These are phyloP conservation scores for Oleoguttula mirabilis DNA, from an alignment of 495 filamentous ascomycete species.

Conservation along the genomic window DNA sequence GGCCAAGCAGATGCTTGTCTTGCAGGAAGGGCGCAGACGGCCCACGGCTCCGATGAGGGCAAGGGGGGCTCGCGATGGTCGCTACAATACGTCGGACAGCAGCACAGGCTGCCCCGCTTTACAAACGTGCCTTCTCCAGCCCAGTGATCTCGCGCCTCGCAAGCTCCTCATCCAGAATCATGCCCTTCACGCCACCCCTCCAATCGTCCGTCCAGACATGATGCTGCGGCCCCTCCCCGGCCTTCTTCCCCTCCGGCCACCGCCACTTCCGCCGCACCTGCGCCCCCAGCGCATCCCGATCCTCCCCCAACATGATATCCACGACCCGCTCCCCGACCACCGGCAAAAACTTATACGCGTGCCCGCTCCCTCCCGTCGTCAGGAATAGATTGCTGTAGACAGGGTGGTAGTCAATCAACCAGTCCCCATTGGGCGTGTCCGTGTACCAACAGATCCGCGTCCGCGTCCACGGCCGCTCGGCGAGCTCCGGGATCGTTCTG, in stretches of 20 bases:
- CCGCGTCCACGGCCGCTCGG: constrained; percentile 48
- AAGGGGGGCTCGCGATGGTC: no score
- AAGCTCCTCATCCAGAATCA: constrained; percentile 36
- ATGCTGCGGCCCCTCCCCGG: no score
- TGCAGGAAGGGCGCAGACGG: no score
- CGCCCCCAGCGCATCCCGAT: constrained; percentile 43
- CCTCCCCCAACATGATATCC: constrained; percentile 47
- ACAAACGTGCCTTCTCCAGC: no score
- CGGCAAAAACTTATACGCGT: constrained; percentile 83
- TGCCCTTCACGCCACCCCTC: constrained; percentile 44
- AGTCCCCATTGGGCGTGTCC: constrained; percentile 62
- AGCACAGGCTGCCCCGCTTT: no score
- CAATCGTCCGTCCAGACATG: constrained; percentile 50
- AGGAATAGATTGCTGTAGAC: constrained; percentile 55
- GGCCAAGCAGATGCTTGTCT: no score
- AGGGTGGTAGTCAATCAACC: constrained; percentile 69
- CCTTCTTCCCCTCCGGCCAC: constrained; percentile 40
- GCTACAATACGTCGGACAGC: no score
- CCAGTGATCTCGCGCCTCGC: no score
- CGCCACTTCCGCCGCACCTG: constrained; percentile 55
- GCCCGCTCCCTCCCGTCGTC: constrained; percentile 74
- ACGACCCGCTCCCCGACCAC: constrained; percentile 69
- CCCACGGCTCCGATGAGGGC: no score
- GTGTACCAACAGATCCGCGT: constrained; percentile 86
- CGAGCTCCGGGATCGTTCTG: constrained; percentile 51